Percentiles rank a stretch among this genome's conserved stretches.
phyloP scores from a whole-genome alignment of 768 basidiomycete genomes.

The Suillus placidus region DNA sequence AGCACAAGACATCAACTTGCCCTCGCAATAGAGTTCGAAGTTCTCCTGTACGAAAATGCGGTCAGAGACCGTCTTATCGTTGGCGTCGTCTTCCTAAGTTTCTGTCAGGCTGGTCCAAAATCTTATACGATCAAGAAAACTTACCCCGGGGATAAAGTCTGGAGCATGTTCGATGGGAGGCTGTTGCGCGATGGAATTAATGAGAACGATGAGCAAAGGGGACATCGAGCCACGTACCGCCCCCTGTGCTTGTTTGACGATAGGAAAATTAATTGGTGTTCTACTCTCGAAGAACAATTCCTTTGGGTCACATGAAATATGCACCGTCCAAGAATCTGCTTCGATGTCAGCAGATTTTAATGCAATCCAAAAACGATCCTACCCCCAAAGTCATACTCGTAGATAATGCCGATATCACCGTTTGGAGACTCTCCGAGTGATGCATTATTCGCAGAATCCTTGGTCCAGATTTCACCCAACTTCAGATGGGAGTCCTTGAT shows the following conservation, averaged over 20 bases:
- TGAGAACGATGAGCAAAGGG: not conserved
- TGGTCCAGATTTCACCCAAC: conserved; percentile 30
- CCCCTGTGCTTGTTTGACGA: conserved; percentile 25
- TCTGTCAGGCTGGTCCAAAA: not conserved
- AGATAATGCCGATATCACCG: conserved; percentile 24
- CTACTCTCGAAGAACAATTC: conserved; percentile 16
- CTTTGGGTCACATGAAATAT: conserved; percentile 26
- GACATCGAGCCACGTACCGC: conserved; percentile 17
- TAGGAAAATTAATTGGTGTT: conserved; percentile 21
- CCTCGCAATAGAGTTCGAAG: conserved; percentile 28
- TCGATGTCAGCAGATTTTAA: not conserved
- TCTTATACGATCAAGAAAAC: not conserved
- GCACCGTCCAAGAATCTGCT: conserved; percentile 30
- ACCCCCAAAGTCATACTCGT: conserved; percentile 28
- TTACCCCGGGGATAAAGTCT: conserved; percentile 10
- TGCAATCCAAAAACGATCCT: not conserved
- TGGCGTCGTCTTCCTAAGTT: conserved; percentile 25
- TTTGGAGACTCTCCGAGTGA: conserved; percentile 30
- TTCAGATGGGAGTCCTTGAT: conserved; percentile 26
- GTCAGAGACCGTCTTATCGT: conserved; percentile 24
- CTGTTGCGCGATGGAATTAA: conserved; percentile 9
- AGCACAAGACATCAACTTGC: conserved; percentile 25
- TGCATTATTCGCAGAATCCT: conserved; percentile 20
- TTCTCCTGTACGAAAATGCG: conserved; percentile 24
- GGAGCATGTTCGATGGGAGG: conserved; percentile 27